Conservation (phyloP, 345 rosid genomes). For the Pseudoturritis turrita region DNA sequence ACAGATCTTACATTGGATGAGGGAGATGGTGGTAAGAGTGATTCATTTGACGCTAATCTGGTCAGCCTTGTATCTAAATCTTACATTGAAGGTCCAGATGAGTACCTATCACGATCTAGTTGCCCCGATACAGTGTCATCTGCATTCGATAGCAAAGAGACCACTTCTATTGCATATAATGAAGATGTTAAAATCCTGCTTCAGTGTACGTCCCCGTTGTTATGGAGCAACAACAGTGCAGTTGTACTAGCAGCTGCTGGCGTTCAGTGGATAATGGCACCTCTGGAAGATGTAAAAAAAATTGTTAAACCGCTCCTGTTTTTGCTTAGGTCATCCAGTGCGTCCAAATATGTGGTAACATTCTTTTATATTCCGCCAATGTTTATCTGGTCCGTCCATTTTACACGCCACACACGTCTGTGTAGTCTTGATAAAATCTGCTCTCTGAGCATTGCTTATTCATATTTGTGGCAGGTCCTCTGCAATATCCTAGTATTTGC, state of each 20-base stretch:
- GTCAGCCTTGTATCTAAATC: slow-evolving; percentile 49
- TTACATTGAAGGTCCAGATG: slow-evolving; percentile 93
- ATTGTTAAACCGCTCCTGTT: slow-evolving; percentile 89
- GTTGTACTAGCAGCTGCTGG: slow-evolving; percentile 92
- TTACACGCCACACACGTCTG: not conserved
- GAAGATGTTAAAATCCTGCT: slow-evolving; percentile 75
- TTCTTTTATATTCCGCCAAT: not conserved
- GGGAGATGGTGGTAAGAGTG: slow-evolving; percentile 27
- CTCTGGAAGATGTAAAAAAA: slow-evolving; percentile 63
- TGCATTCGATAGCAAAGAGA: slow-evolving; percentile 40
- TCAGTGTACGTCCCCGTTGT: slow-evolving; percentile 83
- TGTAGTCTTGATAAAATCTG: not conserved
- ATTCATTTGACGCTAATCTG: slow-evolving; percentile 32
- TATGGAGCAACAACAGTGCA: slow-evolving; percentile 93
- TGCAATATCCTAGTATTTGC: slow-evolving; percentile 85
- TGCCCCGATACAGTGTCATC: slow-evolving; percentile 31
- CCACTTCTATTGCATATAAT: slow-evolving; percentile 62
- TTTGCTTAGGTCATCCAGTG: slow-evolving; percentile 73
- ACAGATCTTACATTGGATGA: slow-evolving; percentile 33
- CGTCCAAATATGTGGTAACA: slow-evolving; percentile 91
- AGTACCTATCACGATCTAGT: slow-evolving; percentile 66
- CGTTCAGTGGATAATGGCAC: slow-evolving; percentile 95
- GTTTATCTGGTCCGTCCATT: not conserved
- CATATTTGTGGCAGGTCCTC: slow-evolving; percentile 59
- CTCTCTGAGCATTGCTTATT: slow-evolving; percentile 5